These are phyloP conservation scores for Melanogaster broomeanus DNA, from an alignment of 768 basidiomycete species.

Conservation along the genomic window DNA sequence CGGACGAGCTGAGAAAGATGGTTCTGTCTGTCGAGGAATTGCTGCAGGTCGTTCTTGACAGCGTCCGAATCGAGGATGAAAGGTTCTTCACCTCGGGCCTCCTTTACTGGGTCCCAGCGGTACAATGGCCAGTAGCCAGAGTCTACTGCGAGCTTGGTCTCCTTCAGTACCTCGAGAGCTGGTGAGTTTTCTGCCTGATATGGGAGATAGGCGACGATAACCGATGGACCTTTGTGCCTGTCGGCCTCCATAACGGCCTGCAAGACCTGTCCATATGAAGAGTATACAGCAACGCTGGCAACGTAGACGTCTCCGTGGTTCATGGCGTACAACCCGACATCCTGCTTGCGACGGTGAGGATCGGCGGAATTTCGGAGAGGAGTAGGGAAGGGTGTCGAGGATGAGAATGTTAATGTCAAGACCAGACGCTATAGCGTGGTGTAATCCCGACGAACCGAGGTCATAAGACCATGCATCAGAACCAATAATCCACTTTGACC, in stretches of 20 bases:
- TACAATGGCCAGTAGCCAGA: slow-evolving; percentile 98
- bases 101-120: slow-evolving; percentile 93
- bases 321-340: slow-evolving; percentile 97
- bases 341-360: slow-evolving; percentile 84
- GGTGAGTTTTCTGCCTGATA: slow-evolving; percentile 75
- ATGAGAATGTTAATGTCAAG: slow-evolving; percentile 95
- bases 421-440: slow-evolving; percentile 90
- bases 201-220: slow-evolving; percentile 93
- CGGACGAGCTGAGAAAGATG: slow-evolving; percentile 92
- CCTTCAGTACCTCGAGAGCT: slow-evolving; percentile 91
- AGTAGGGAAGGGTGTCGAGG: slow-evolving; percentile 90
- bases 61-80: slow-evolving; percentile 93
- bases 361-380: slow-evolving; percentile 69
- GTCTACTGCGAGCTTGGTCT: slow-evolving; percentile 96
- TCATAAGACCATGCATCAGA: slow-evolving; percentile 99
- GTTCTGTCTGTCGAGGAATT: slow-evolving; percentile 95
- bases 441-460: slow-evolving; percentile 91
- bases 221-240: slow-evolving; percentile 82
- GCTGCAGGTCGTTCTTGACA: slow-evolving; percentile 89
- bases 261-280: slow-evolving; percentile 92
- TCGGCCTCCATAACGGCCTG: slow-evolving; percentile 93
- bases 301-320: slow-evolving; percentile 98
- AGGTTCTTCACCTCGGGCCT: slow-evolving; percentile 71
- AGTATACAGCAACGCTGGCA: slow-evolving; percentile 93
- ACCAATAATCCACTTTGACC: slow-evolving; percentile 95